Percentiles rank a stretch among this genome's conserved stretches.
These are phyloP conservation scores for Kokia cookei DNA, from an alignment of 441 rosid species.

Conservation along the genomic window DNA sequence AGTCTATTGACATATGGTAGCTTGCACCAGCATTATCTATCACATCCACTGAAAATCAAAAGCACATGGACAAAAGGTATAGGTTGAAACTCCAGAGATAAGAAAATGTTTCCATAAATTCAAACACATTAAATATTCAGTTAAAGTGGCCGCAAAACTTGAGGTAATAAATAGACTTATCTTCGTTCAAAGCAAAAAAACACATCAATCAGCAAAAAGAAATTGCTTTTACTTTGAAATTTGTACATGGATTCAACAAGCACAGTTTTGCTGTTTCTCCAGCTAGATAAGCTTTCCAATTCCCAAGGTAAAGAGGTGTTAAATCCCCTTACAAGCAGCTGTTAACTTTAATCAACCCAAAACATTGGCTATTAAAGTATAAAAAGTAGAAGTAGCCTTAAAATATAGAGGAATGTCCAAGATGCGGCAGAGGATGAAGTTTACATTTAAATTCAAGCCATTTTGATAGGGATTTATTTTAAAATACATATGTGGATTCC, in stretches of 20 bases:
- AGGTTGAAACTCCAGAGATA: neutral
- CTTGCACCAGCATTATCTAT: neutral
- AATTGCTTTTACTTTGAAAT: neutral
- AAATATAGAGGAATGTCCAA: neutral
- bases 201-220: neutral
- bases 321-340: neutral
- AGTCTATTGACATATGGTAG: neutral
- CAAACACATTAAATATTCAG: neutral
- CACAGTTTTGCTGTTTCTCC: neutral
- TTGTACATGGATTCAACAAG: neutral
- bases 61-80: neutral
- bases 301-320: neutral
- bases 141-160: neutral
- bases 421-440: neutral
- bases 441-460: neutral
- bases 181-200: neutral
- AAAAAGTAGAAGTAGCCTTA: neutral
- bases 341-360: neutral
- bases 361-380: neutral
- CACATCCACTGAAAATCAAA: neutral
- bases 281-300: neutral
- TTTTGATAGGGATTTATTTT: neutral
- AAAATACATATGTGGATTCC: neutral
- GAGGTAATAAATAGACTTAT: neutral
- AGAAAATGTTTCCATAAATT: neutral